phyloP scores from a whole-genome alignment of 139 green algal species.

The Micractinium sp. region DNA sequence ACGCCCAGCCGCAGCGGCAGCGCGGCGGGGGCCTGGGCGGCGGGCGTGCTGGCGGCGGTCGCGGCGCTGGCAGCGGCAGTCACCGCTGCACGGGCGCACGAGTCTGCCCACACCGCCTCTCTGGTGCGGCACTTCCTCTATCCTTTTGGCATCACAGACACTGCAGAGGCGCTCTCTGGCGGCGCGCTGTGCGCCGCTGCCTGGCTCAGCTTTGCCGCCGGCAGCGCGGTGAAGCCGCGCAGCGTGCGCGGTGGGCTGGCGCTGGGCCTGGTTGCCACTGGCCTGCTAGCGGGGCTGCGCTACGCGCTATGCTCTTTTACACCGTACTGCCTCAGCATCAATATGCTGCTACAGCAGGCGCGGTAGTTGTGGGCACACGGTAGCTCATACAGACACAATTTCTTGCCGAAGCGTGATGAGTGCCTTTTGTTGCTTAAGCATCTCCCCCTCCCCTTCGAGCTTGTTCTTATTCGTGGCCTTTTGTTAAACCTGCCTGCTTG shows the following conservation, averaged over 20 bases:
- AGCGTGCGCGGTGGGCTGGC: slow-evolving; percentile 36
- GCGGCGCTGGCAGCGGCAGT: not conserved
- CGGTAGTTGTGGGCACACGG: not conserved
- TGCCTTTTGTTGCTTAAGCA: too few species aligned
- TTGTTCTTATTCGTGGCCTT: not conserved
- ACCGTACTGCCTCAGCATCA: slow-evolving; percentile 48
- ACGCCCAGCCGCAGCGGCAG: not conserved
- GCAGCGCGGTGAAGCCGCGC: slow-evolving; percentile 11
- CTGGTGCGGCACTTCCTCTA: slow-evolving; percentile 1
- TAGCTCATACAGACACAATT: too few species aligned
- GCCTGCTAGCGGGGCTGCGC: slow-evolving; percentile 10
- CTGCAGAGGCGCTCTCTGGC: not conserved
- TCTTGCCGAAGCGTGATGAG: too few species aligned
- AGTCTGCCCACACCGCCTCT: not conserved
- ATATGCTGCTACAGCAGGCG: slow-evolving; percentile 18
- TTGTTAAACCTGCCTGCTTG: not conserved
- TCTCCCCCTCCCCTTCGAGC: not conserved
- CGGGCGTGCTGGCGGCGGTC: not conserved
- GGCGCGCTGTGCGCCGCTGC: slow-evolving; percentile 4
- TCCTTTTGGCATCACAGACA: slow-evolving; percentile 15
- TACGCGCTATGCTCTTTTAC: slow-evolving; percentile 45
- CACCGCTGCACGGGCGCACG: not conserved
- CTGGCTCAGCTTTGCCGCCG: slow-evolving; percentile 31
- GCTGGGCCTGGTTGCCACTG: slow-evolving; percentile 29
- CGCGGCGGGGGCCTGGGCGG: not conserved